phyloP scores from a whole-genome alignment of 306 rosid species.

The Quercus berberidifolia region DNA sequence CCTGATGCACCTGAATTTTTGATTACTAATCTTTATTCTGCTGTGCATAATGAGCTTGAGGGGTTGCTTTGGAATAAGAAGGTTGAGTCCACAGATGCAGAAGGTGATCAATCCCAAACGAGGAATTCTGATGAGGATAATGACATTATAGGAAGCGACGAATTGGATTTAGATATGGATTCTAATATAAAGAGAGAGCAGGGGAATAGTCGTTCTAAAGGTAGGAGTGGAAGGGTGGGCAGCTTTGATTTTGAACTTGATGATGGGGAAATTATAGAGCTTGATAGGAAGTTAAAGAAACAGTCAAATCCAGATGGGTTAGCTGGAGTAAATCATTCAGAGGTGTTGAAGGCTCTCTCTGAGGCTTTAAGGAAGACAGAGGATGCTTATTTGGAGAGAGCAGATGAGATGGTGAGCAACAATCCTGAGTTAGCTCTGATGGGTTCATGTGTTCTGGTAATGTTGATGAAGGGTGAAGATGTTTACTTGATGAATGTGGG shows the following conservation, averaged over 20 bases:
- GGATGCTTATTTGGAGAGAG: conserved; percentile 45
- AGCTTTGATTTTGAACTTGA: conserved; percentile 37
- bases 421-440: conserved; percentile 79
- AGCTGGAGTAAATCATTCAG: conserved; percentile 25
- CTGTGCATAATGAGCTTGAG: conserved; percentile 52
- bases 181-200: conserved; percentile 4
- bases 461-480: conserved; percentile 83
- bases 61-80: conserved; percentile 40
- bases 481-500: conserved; percentile 90
- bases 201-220: background rate
- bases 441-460: conserved; percentile 92
- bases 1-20: conserved; percentile 90
- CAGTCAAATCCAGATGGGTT: conserved; percentile 9
- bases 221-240: background rate
- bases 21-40: conserved; percentile 51
- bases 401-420: conserved; percentile 42
- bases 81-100: conserved; percentile 8
- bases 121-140: conserved; percentile 2
- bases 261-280: conserved; percentile 29
- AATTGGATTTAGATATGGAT: conserved; percentile 12
- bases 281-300: conserved; percentile 12
- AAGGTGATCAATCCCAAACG: background rate
- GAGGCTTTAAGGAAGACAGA: conserved; percentile 58
- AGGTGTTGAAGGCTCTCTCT: conserved; percentile 59
- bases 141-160: background rate